Evolutionary conservation across 106 monocot genomes (phyloP), one percentile per base, ranked within the genome.

Genomic region (Acanthochlamys bracteata): DNA sequence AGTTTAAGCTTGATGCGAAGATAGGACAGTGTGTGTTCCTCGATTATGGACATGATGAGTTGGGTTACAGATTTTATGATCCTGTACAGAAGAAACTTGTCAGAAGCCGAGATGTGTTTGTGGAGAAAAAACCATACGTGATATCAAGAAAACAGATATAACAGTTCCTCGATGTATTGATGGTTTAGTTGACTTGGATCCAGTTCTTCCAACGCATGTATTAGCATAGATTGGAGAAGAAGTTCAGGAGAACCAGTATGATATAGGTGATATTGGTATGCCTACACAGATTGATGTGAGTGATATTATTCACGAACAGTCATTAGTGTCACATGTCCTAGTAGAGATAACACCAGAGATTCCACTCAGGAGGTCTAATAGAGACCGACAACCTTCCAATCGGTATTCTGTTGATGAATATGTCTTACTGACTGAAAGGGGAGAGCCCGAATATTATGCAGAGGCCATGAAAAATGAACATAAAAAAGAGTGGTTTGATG

Each of bases 41-140:
- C 56, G 56, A 11, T 14, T 68, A 68, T 68, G 67, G 16, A n/a
- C 12, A 39, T n/a, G 33, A 68, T 7, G 40, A 68, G 11, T 68
- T 55, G 54, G 67, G 27, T 0, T 68, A 56, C 3, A 56, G 1
- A 20, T 11, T 68, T 0, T 56, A 39, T 26, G 67, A 68, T 45
- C 43, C 43, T 45, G 43, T 45, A 9, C 10, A 45, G 43, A 45
- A 45, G 43, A 45, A 45, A 13, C 54, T 68, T n/a, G 4, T 39
- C 0, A 68, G 17, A 33, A 52, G 51, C 67, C 21, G 10, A 16
- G 67, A 56, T 6, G 17, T 55, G 19, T 68, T 68, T 11, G 15
- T 20, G 25, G 55, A 56, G 55, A 14, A 68, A 11, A 56, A 11
- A 55, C n/a, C n/a, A 52, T 68, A 20, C 39, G 56, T 6, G 55